A percentile compares a stretch with the other conserved stretches of the same genome.
Conservation (phyloP, 2,329 filamentous ascomycete genomes). For the Claviceps sp. region DNA sequence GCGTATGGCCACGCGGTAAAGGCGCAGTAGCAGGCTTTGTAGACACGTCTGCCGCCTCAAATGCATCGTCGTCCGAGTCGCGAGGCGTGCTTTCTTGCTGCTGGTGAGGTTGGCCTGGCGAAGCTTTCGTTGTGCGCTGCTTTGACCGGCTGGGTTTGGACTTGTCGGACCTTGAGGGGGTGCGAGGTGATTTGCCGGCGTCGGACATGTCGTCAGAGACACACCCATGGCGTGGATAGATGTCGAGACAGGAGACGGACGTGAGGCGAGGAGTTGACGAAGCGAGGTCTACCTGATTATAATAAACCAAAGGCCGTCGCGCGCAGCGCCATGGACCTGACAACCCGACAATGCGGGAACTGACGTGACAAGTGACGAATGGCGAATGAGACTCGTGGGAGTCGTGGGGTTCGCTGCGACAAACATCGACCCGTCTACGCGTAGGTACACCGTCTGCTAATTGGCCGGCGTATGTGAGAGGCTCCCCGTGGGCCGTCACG, state of each 20-base stretch:
- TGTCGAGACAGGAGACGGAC: not conserved
- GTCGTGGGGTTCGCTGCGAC: too few species aligned
- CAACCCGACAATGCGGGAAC: too few species aligned
- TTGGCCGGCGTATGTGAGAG: too few species aligned
- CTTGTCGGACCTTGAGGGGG: constrained; percentile 12
- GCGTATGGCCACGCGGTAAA: constrained; percentile 44
- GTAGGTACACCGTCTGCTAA: too few species aligned
- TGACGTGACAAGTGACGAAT: too few species aligned
- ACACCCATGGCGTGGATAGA: constrained; percentile 16
- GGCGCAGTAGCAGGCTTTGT: constrained; percentile 19
- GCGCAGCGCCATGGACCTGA: too few species aligned
- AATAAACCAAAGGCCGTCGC: too few species aligned
- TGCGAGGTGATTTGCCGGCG: constrained; percentile 16
- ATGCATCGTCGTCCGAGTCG: constrained; percentile 18
- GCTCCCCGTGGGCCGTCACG: too few species aligned
- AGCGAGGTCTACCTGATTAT: not conserved
- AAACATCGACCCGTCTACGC: too few species aligned
- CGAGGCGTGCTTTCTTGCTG: constrained; percentile 4
- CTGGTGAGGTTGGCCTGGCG: constrained; percentile 9
- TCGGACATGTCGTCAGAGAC: constrained; percentile 29
- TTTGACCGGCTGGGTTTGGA: constrained; percentile 19
- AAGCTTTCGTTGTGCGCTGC: constrained; percentile 2
- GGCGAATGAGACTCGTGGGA: too few species aligned
- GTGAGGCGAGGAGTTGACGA: not conserved
- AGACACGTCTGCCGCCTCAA: constrained; percentile 13